Evolutionary conservation across 2,329 filamentous ascomycete species (phyloP), one percentile per base, ranked within the genome.

Genomic region (Aspergillus niger): DNA sequence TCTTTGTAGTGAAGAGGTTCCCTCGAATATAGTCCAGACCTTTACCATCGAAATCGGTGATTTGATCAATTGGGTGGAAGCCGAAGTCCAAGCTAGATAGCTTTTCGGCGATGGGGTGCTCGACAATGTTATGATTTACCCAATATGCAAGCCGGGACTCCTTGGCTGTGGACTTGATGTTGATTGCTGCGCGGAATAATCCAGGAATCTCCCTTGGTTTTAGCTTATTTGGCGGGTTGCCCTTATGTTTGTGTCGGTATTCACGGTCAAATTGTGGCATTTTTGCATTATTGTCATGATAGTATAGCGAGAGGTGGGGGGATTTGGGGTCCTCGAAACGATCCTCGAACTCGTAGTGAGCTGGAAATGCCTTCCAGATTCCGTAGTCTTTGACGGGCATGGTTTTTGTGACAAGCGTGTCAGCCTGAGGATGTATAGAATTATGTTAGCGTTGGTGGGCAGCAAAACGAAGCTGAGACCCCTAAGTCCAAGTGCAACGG

Each of bases 371-470:
- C 43, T 66, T 67, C 66, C 65, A 68, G 2, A 68, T 55, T 26
- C 66, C 66, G 51, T 68, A 68, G 24, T 62, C 48, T 15, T 41
- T 7, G 10, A 65, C 38, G 1, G 64, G 64, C 66, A 68, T 68
- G 41, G 11, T 57, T 32, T 32, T 30, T 47, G 7, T 26, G 24
- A 17, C 5, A 15, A 7, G 6, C 17, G 38, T 41, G 8, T 17
- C 38, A n/a, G 6, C 13, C 6, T 41, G 3, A 0, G 38, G 8
- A 17, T 8, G 17, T 41, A 41, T n/a, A 3, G n/a, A 17, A 8
- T 17, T 6, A n/a, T 39, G 11, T 17, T 10, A 43, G 8, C 7
- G 4, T 8, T 20, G 39, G 2, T 10, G 2, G 0, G 39, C 17
- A 10, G 17, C 15, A 8, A n/a, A 20, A 11, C 6, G 7, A 7